These are phyloP conservation scores for Sclerotiophoma versabilis DNA, from an alignment of 2,329 filamentous ascomycete species.

Conservation along the genomic window DNA sequence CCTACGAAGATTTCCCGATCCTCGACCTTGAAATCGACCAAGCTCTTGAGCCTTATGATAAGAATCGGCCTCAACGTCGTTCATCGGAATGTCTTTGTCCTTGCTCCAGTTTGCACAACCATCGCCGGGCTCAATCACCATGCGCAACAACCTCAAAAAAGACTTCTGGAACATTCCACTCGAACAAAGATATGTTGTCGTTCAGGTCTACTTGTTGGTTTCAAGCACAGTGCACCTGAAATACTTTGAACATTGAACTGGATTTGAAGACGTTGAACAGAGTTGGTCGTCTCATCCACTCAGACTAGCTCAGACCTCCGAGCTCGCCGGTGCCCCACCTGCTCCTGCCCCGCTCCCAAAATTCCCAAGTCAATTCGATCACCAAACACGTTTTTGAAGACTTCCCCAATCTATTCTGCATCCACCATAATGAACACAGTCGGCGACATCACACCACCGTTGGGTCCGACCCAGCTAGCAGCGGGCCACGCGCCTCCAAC, in stretches of 20 bases:
- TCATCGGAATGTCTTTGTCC: too few species aligned
- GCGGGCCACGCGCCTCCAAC: constrained; percentile 41
- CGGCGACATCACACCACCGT: constrained; percentile 35
- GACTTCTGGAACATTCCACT: neutral
- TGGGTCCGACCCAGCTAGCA: constrained; percentile 37
- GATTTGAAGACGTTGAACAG: neutral
- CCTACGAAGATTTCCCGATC: neutral
- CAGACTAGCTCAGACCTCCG: constrained; percentile 26
- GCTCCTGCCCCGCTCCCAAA: constrained; percentile 19
- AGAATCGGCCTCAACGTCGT: too few species aligned
- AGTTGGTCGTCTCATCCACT: neutral
- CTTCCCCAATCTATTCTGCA: too few species aligned
- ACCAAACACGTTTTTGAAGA: neutral
- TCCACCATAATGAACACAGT: constrained; percentile 23
- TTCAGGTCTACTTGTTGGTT: too few species aligned
- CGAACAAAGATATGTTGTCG: neutral
- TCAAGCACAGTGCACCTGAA: too few species aligned
- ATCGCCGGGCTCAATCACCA: too few species aligned
- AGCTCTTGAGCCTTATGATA: neutral
- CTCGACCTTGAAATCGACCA: neutral
- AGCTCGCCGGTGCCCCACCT: constrained; percentile 25
- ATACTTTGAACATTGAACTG: neutral
- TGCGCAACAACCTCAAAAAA: neutral
- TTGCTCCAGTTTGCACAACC: too few species aligned
- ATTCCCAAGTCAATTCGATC: neutral